These are phyloP conservation scores for Xylariaceae sp. DNA, from an alignment of 2,329 filamentous ascomycete species.

Conservation along the genomic window DNA sequence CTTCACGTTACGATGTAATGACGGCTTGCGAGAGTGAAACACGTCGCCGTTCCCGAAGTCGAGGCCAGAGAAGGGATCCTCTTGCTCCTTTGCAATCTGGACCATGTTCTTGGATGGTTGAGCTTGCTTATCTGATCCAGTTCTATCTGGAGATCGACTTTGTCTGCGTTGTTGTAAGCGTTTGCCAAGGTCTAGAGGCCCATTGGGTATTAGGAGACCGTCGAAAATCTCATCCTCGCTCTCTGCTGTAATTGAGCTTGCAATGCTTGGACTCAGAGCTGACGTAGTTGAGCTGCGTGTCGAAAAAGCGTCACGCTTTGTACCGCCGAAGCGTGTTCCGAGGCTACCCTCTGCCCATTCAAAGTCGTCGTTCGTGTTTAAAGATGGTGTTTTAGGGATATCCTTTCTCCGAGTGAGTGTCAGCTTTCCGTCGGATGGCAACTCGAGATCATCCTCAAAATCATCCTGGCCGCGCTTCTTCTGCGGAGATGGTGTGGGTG, in stretches of 20 bases:
- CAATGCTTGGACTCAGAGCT: conserved; percentile 87
- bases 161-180: conserved; percentile 73
- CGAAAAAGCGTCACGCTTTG: conserved; percentile 75
- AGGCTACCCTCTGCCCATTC: conserved; percentile 95
- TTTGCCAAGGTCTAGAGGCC: conserved; percentile 80
- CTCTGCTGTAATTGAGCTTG: conserved; percentile 87
- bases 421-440: conserved; percentile 68
- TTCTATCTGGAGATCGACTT: conserved; percentile 58
- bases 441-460: conserved; percentile 73
- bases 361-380: conserved; percentile 70
- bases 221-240: conserved; percentile 93
- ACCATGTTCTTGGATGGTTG: conserved; percentile 29
- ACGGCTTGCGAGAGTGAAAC: conserved; percentile 79
- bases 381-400: conserved; percentile 63
- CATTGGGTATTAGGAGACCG: conserved; percentile 82
- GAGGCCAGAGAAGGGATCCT: conserved; percentile 84
- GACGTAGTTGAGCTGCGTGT: conserved; percentile 85
- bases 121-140: conserved; percentile 41
- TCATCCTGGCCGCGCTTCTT: conserved; percentile 61
- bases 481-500: conserved; percentile 58
- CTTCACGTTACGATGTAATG: conserved; percentile 88
- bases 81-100: conserved; percentile 52
- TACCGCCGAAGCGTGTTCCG: conserved; percentile 87
- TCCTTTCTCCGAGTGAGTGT: conserved; percentile 65
- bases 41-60: conserved; percentile 84